Percentiles rank a stretch among this genome's conserved stretches.
Evolutionary conservation across 169 alveolate genomes (phyloP).

Genomic region (Plasmodium gallinaceum): DNA sequence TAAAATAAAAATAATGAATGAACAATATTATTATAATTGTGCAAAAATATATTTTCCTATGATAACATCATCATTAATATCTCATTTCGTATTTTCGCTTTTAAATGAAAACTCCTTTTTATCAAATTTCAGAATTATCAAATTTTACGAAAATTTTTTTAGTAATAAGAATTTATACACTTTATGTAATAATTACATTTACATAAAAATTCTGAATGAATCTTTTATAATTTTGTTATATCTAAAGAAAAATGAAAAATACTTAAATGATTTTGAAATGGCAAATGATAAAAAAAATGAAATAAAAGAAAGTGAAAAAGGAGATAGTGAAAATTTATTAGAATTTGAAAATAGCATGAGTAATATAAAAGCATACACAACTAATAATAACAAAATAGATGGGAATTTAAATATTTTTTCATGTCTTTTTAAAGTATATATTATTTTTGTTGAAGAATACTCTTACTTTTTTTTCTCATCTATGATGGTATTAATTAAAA

Average conservation of each 20-base stretch:
- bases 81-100: conserved; percentile 32
- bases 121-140: conserved; percentile 5
- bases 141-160: conserved; percentile 43
- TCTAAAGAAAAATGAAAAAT: background rate
- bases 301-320: background rate
- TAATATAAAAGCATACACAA: background rate
- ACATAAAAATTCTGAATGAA: conserved; percentile 44
- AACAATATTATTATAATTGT: conserved; percentile 27
- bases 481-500: conserved; percentile 25
- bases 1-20: background rate
- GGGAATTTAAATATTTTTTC: conserved; percentile 5
- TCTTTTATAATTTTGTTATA: conserved; percentile 26
- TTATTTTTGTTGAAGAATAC: conserved; percentile 36
- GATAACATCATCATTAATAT: conserved; percentile 48
- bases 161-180: conserved; percentile 68
- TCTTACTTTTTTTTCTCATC: conserved; percentile 19
- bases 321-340: background rate
- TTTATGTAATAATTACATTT: conserved; percentile 38
- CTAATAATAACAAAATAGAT: background rate
- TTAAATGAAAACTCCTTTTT: background rate
- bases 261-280: background rate
- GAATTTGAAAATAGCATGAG: background rate
- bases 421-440: conserved; percentile 35
- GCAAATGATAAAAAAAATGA: conserved; percentile 1
- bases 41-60: conserved; percentile 71